Conservation (phyloP, 2,329 filamentous ascomycete genomes). For the Colletotrichum trifolii region DNA sequence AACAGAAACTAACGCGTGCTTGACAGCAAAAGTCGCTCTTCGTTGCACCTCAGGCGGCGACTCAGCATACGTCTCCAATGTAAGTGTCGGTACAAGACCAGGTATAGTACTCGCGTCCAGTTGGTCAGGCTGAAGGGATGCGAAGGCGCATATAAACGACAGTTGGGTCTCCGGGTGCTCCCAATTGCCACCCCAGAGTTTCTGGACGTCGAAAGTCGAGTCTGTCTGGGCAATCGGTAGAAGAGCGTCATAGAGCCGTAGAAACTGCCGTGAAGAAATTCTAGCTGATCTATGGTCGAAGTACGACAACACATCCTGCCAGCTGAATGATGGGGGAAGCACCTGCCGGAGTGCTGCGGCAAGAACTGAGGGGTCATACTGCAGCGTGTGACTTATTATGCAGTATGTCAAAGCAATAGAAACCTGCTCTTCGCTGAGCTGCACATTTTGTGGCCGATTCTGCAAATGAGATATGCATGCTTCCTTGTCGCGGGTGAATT, state of each 20-base stretch:
- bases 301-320: slow-evolving; percentile 78
- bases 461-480: slow-evolving; percentile 67
- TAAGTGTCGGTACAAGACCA: slow-evolving; percentile 81
- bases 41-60: slow-evolving; percentile 62
- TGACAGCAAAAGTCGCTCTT: slow-evolving; percentile 72
- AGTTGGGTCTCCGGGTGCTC: slow-evolving; percentile 87
- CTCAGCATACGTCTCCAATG: slow-evolving; percentile 65
- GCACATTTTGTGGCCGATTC: slow-evolving; percentile 62
- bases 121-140: slow-evolving; percentile 78
- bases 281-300: slow-evolving; percentile 85
- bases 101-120: slow-evolving; percentile 89
- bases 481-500: slow-evolving; percentile 81
- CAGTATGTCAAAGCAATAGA: slow-evolving; percentile 80
- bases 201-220: slow-evolving; percentile 82
- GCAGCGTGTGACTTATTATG: slow-evolving; percentile 66
- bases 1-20: slow-evolving; percentile 88
- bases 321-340: slow-evolving; percentile 71
- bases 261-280: slow-evolving; percentile 82
- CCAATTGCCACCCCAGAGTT: slow-evolving; percentile 92
- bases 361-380: slow-evolving; percentile 63
- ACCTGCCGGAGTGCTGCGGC: slow-evolving; percentile 72
- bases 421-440: slow-evolving; percentile 84
- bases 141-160: slow-evolving; percentile 91
- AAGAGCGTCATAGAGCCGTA: slow-evolving; percentile 82
- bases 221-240: slow-evolving; percentile 74